Conservation (phyloP, 2,329 filamentous ascomycete genomes). For the Pseudogymnoascus sp. region DNA sequence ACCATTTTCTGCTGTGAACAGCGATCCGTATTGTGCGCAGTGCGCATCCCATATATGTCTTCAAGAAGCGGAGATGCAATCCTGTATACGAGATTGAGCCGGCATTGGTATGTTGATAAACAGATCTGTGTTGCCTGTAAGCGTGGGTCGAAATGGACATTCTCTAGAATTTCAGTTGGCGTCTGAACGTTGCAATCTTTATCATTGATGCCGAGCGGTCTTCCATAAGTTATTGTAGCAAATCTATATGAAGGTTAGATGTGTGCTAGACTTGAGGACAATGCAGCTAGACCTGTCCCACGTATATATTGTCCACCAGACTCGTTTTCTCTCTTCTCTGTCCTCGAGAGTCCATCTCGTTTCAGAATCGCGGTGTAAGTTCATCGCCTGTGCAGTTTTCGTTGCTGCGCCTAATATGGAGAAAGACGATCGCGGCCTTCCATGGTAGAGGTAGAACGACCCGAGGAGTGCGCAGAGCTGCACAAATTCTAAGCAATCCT, state of each 20-base stretch:
- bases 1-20: constrained; percentile 19
- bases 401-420: constrained; percentile 17
- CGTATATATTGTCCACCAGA: constrained; percentile 19
- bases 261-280: not conserved
- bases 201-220: constrained; percentile 35
- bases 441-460: constrained; percentile 35
- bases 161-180: constrained; percentile 29
- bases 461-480: constrained; percentile 35
- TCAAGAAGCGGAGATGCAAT: constrained; percentile 28
- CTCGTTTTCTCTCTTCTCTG: constrained; percentile 15
- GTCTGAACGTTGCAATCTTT: constrained; percentile 32
- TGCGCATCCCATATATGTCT: constrained; percentile 23
- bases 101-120: constrained; percentile 20
- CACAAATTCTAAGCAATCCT: constrained; percentile 30
- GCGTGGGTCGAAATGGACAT: not conserved
- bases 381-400: constrained; percentile 17
- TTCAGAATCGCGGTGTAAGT: constrained; percentile 15
- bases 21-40: constrained; percentile 13
- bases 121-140: not conserved
- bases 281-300: constrained; percentile 17
- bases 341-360: constrained; percentile 14
- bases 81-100: constrained; percentile 27
- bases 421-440: constrained; percentile 33
- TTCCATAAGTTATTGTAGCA: constrained; percentile 32
- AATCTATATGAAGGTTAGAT: constrained; percentile 23